Evolutionary conservation across 2,329 filamentous ascomycete genomes (phyloP).

Genomic region (Myriosclerotinia curreyana): DNA sequence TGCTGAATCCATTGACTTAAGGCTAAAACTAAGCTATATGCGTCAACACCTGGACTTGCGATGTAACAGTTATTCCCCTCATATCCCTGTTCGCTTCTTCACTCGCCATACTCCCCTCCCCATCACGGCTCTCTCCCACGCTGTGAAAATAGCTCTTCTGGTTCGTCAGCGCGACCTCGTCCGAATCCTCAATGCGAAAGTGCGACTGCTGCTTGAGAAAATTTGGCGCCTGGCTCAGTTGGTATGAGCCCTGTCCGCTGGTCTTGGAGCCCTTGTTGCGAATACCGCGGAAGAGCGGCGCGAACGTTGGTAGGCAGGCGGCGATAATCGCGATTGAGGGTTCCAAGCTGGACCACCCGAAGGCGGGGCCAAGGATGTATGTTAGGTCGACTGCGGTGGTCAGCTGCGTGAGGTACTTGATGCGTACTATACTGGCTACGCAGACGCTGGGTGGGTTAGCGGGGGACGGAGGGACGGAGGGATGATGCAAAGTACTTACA

Average conservation of each 20-base stretch:
- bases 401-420: conserved; percentile 4
- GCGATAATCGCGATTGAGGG: conserved; percentile 4
- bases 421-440: conserved; percentile 15
- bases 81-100: neutral
- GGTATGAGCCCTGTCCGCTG: neutral
- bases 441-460: conserved; percentile 10
- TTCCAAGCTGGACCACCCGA: conserved; percentile 12
- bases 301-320: conserved; percentile 14
- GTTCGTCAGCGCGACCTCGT: conserved; percentile 8
- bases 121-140: conserved; percentile 5
- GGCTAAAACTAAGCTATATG: neutral
- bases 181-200: conserved; percentile 10
- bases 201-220: conserved; percentile 14
- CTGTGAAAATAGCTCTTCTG: conserved; percentile 14
- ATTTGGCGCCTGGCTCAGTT: conserved; percentile 7
- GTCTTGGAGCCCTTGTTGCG: conserved; percentile 4
- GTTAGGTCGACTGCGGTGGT: conserved; percentile 7
- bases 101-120: conserved; percentile 4
- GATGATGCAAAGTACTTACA: neutral
- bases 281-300: conserved; percentile 15
- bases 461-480: too few species aligned
- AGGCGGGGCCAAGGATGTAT: conserved; percentile 15
- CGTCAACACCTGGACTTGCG: conserved; percentile 1
- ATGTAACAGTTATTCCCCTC: conserved; percentile 11
- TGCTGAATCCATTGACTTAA: too few species aligned